These are phyloP conservation scores for Viola odorata DNA, from an alignment of 345 rosid species.

Conservation along the genomic window DNA sequence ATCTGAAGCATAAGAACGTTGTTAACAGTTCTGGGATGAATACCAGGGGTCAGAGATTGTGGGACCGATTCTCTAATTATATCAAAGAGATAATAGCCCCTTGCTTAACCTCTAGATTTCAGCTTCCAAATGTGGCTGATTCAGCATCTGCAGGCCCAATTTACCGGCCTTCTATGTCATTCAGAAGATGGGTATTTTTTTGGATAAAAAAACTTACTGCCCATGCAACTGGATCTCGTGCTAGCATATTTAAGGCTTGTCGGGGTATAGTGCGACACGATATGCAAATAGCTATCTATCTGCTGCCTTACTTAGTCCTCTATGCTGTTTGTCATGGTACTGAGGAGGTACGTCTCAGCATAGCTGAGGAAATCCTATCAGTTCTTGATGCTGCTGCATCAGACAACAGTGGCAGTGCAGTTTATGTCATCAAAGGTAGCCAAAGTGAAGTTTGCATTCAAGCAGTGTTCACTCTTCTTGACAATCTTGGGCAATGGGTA, in stretches of 20 bases:
- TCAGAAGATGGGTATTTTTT: slow-evolving; percentile 83
- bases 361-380: slow-evolving; percentile 75
- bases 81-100: slow-evolving; percentile 96
- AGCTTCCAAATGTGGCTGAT: slow-evolving; percentile 80
- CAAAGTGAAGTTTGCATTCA: slow-evolving; percentile 94
- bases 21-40: slow-evolving; percentile 36
- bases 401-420: slow-evolving; percentile 55
- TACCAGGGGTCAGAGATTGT: slow-evolving; percentile 79
- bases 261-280: slow-evolving; percentile 97
- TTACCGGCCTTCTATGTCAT: slow-evolving; percentile 87
- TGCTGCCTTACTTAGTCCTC: slow-evolving; percentile 86
- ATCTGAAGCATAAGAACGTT: slow-evolving; percentile 30
- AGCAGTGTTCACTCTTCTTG: slow-evolving; percentile 92
- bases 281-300: slow-evolving; percentile 83
- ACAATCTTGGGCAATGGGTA: slow-evolving; percentile 98
- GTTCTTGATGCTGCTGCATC: slow-evolving; percentile 90
- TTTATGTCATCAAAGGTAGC: slow-evolving; percentile 48
- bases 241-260: slow-evolving; percentile 79
- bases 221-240: slow-evolving; percentile 85
- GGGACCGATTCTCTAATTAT: slow-evolving; percentile 91
- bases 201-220: slow-evolving; percentile 87
- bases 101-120: slow-evolving; percentile 91
- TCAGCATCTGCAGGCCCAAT: slow-evolving; percentile 66
- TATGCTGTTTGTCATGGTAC: slow-evolving; percentile 85
- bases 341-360: slow-evolving; percentile 73